Base-by-base conservation (phyloP, 2,329 filamentous ascomycete genomes). In the Aspergillus tanneri region DNA sequence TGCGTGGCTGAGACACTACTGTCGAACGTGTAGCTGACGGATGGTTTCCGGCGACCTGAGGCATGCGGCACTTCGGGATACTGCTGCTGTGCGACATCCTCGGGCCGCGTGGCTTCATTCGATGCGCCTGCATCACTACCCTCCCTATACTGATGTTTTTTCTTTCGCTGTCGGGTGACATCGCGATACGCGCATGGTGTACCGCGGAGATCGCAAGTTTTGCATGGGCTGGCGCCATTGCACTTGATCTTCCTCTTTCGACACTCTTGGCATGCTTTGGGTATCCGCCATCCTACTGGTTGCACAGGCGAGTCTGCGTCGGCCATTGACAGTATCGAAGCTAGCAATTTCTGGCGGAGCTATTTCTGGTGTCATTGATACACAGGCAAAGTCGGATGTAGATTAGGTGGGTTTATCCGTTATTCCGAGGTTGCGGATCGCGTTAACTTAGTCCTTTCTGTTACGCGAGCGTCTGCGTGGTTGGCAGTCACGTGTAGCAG, bases 1-100 rank as follows among this genome's bases (percentile, higher is more conserved):
- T 76, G 73, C 7, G 72, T 75, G 16, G 74, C 73, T 3, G 73
- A 72, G n/a, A 76, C 73, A 47, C 73, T 76, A 48, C 67, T 71
- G 43, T 72, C 70, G 40, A 69, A 63, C 34, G 60, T 53, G 35
- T 58, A 54, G 49, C 58, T 63, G n/a, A 56, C 48, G 1, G 56
- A 55, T 10, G 56, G 49, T 40, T 55, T 54, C 5, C 47, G 52
- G 12, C 52, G 57, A n/a, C 50, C 50, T 14, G 49, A 32, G 9
- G 50, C 37, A 25, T 55, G 58, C 10, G 49, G 16, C 5, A 49
- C 30, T 9, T 41, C 55, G 1, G 60, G 55, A 11, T 60, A 59
- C 7, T 7, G 42, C 35, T 28, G 52, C 39, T 16, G 53, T 24
- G 47, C n/a, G 16, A 48, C 48, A 14, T 47, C 42, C 22, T 59